phyloP scores from a whole-genome alignment of 1,284 basidiomycete genomes.

The Microbotryum scabiosae region DNA sequence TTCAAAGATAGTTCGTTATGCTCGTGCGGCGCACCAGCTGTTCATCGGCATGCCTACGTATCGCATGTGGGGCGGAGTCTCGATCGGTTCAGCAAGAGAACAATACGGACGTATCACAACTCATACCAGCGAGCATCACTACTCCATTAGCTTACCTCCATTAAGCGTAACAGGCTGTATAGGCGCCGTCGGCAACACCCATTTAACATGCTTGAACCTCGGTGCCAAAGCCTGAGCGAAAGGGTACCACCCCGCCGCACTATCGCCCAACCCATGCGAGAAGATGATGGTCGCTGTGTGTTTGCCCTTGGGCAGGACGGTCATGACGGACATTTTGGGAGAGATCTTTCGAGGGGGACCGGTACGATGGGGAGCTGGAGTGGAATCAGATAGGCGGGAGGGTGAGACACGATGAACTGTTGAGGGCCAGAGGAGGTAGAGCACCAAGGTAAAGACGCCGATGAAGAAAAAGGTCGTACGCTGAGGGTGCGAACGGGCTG shows the following conservation, averaged over 20 bases:
- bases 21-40: slow-evolving; percentile 50
- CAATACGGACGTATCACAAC: too few species aligned
- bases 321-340: neutral
- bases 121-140: neutral
- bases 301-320: slow-evolving; percentile 36
- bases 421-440: neutral
- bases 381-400: slow-evolving; percentile 3
- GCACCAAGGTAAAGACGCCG: neutral
- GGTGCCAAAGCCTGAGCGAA: slow-evolving; percentile 22
- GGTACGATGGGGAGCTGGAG: neutral
- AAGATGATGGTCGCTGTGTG: slow-evolving; percentile 85
- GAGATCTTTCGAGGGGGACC: neutral
- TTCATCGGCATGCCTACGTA: slow-evolving; percentile 47
- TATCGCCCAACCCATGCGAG: slow-evolving; percentile 45
- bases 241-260: slow-evolving; percentile 23
- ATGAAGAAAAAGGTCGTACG: neutral
- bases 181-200: slow-evolving; percentile 60
- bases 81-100: neutral
- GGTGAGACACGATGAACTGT: neutral
- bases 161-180: slow-evolving; percentile 58
- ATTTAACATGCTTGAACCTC: slow-evolving; percentile 31
- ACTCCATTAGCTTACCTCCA: slow-evolving; percentile 45
- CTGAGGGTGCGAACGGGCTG: neutral
- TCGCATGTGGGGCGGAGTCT: neutral
- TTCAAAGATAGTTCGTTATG: neutral